phyloP scores from a whole-genome alignment of 1,284 basidiomycete genomes.

The Leccinum fallax region DNA sequence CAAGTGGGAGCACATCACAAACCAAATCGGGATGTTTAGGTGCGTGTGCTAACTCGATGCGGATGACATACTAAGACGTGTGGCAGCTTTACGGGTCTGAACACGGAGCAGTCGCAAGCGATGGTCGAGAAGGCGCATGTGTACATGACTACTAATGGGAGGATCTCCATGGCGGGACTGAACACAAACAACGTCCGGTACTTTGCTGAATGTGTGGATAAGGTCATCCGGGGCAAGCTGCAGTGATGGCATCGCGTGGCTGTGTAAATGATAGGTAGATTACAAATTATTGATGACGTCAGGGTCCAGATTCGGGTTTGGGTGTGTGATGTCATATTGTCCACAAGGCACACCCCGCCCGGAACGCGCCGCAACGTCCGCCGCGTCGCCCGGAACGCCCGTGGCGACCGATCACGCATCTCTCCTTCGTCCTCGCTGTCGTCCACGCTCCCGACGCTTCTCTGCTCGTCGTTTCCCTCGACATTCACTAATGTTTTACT shows the following conservation, averaged over 20 bases:
- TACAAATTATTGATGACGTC: slow-evolving; percentile 4
- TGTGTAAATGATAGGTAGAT: slow-evolving; percentile 15
- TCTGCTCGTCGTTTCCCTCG: slow-evolving; percentile 15
- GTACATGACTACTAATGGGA: slow-evolving; percentile 85
- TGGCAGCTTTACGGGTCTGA: slow-evolving; percentile 79
- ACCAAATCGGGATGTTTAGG: slow-evolving; percentile 95
- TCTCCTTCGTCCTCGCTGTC: slow-evolving; percentile 21
- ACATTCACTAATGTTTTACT: slow-evolving; percentile 22
- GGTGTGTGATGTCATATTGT: background rate
- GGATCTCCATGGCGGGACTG: slow-evolving; percentile 63
- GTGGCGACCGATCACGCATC: slow-evolving; percentile 28
- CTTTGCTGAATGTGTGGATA: slow-evolving; percentile 77
- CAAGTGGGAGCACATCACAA: slow-evolving; percentile 87
- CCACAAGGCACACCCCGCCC: slow-evolving; percentile 14
- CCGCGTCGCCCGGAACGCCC: slow-evolving; percentile 20
- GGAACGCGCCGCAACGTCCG: slow-evolving; percentile 31
- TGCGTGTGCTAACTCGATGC: slow-evolving; percentile 37
- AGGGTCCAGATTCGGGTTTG: background rate
- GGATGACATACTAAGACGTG: slow-evolving; percentile 4
- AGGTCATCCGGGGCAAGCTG: slow-evolving; percentile 61
- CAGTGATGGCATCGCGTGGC: slow-evolving; percentile 28
- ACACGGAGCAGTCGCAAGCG: slow-evolving; percentile 65
- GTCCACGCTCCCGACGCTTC: slow-evolving; percentile 21
- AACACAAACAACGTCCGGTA: slow-evolving; percentile 76
- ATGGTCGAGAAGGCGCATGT: slow-evolving; percentile 82